phyloP scores from a whole-genome alignment of 352 stramenopile species.

The Phytopythium kandeliae region DNA sequence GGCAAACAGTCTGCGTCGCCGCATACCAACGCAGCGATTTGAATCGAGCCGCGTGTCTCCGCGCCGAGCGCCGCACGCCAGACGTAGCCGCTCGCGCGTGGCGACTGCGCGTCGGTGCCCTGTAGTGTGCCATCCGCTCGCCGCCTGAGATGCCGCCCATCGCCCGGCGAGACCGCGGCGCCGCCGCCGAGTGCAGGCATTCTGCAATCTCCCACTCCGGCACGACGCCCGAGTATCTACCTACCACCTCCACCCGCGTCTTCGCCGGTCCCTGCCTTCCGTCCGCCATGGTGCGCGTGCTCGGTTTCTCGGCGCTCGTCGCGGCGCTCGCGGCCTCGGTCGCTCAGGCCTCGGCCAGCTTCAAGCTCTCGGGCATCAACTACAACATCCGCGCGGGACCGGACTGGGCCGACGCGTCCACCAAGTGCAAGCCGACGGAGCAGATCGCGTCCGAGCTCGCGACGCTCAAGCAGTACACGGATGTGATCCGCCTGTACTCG shows the following conservation, averaged over 20 bases:
- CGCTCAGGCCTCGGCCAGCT: constrained; percentile 18
- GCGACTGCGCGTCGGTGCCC: too few relatives aligned
- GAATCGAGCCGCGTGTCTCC: too few relatives aligned
- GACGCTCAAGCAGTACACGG: constrained; percentile 39
- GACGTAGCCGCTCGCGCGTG: too few relatives aligned
- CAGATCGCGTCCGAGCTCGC: constrained; percentile 28
- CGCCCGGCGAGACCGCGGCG: too few relatives aligned
- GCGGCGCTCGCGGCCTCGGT: constrained; percentile 12
- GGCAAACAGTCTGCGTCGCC: too few relatives aligned
- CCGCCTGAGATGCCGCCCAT: too few relatives aligned
- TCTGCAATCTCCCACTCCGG: too few relatives aligned
- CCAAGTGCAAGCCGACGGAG: constrained; percentile 58
- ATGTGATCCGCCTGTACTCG: constrained; percentile 45
- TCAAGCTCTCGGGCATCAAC: constrained; percentile 58
- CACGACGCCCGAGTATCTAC: constrained; percentile 5
- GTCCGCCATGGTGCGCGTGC: constrained; percentile 25
- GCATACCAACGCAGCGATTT: too few relatives aligned
- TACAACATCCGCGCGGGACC: constrained; percentile 53
- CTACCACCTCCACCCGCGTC: not conserved
- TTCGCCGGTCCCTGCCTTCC: not conserved
- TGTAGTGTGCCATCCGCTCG: too few relatives aligned
- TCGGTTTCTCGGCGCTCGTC: constrained; percentile 19
- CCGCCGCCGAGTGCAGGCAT: too few relatives aligned
- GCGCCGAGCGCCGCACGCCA: too few relatives aligned
- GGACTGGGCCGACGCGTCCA: constrained; percentile 49